Evolutionary conservation across 768 basidiomycete species (phyloP).

Genomic region (Collybiopsis confluens): DNA sequence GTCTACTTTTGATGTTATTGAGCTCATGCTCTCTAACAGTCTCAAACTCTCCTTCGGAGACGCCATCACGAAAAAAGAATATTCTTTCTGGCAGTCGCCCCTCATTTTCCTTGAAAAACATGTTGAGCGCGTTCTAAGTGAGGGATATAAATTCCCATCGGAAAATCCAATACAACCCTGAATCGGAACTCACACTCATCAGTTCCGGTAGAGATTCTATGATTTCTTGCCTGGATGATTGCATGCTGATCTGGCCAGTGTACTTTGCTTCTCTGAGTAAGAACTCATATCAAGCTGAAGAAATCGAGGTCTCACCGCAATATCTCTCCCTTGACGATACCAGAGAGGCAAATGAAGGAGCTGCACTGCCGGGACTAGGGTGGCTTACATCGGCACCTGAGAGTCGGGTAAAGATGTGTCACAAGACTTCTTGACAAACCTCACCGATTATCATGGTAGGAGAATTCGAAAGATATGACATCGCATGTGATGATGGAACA

Average conservation of each 20-base stretch:
- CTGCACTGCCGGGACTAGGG: slow-evolving; percentile 18
- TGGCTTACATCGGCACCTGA: slow-evolving; percentile 28
- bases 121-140: background rate
- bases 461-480: slow-evolving; percentile 27
- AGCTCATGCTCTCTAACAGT: slow-evolving; percentile 18
- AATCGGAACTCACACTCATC: slow-evolving; percentile 32
- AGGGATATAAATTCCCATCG: background rate
- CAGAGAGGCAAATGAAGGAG: slow-evolving; percentile 29
- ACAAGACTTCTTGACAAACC: background rate
- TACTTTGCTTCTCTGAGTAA: slow-evolving; percentile 31
- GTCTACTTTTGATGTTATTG: slow-evolving; percentile 14
- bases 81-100: slow-evolving; percentile 13
- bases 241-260: slow-evolving; percentile 49
- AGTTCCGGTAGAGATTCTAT: slow-evolving; percentile 54
- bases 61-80: slow-evolving; percentile 27
- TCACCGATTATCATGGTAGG: slow-evolving; percentile 59
- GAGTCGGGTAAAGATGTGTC: background rate
- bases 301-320: slow-evolving; percentile 23
- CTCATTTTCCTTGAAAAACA: background rate
- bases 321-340: slow-evolving; percentile 53
- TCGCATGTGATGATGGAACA: slow-evolving; percentile 39
- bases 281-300: background rate
- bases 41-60: slow-evolving; percentile 29
- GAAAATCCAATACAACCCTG: background rate
- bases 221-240: slow-evolving; percentile 49